These are phyloP conservation scores for Scheffersomyces quercinus DNA, from an alignment of 1,139 yeast genomes.

Conservation along the genomic window DNA sequence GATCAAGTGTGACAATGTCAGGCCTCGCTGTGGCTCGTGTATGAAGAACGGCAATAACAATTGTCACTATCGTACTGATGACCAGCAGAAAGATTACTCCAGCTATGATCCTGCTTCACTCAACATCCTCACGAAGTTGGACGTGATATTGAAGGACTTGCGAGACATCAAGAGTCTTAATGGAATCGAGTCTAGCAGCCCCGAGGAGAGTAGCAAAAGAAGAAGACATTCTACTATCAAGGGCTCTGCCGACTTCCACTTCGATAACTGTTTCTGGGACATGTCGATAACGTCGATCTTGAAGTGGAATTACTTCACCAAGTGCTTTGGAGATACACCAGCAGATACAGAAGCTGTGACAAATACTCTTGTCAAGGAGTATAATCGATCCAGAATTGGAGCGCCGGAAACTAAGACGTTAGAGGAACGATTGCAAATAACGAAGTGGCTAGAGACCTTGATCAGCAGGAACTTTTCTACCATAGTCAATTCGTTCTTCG, in stretches of 20 bases:
- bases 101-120: conserved; percentile 27
- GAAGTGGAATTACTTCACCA: conserved; percentile 33
- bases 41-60: conserved; percentile 29
- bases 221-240: not conserved
- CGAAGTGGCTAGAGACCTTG: conserved; percentile 21
- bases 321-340: conserved; percentile 16
- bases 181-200: conserved; percentile 4
- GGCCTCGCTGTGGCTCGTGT: conserved; percentile 55
- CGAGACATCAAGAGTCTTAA: conserved; percentile 7
- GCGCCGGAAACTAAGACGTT: conserved; percentile 9
- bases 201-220: conserved; percentile 3
- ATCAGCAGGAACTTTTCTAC: conserved; percentile 19
- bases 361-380: conserved; percentile 16
- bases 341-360: conserved; percentile 14
- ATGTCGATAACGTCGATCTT: conserved; percentile 38
- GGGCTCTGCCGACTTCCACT: conserved; percentile 4
- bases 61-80: conserved; percentile 38
- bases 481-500: conserved; percentile 33
- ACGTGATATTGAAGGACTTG: conserved; percentile 30
- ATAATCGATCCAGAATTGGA: conserved; percentile 13
- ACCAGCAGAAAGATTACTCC: conserved; percentile 24
- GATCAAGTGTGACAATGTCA: conserved; percentile 51
- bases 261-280: conserved; percentile 38
- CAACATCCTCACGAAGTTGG: conserved; percentile 31
- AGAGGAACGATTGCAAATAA: conserved; percentile 16